Evolutionary conservation across 2,329 filamentous ascomycete species (phyloP).

Genomic region (Neofusicoccum cordaticola): DNA sequence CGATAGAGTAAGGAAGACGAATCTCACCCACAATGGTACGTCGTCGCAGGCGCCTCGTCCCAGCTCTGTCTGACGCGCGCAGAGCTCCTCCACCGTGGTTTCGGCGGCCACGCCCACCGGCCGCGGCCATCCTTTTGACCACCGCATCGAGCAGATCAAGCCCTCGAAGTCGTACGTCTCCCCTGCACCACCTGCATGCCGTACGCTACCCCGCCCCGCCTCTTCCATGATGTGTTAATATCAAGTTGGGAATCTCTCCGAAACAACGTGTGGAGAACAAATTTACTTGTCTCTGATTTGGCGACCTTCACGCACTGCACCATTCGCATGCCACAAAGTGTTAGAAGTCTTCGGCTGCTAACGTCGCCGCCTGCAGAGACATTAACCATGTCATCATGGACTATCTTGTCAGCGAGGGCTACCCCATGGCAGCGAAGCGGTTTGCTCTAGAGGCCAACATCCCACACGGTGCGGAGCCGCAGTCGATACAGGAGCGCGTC

Average conservation of each 20-base stretch:
- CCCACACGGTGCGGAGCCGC: slow-evolving; percentile 66
- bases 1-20: slow-evolving; percentile 25
- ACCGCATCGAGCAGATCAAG: slow-evolving; percentile 78
- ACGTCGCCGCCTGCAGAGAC: slow-evolving; percentile 60
- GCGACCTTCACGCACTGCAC: slow-evolving; percentile 20
- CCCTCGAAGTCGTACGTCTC: slow-evolving; percentile 79
- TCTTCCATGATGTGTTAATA: slow-evolving; percentile 73
- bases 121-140: slow-evolving; percentile 70
- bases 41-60: slow-evolving; percentile 4
- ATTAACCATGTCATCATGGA: slow-evolving; percentile 95
- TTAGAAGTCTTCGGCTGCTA: slow-evolving; percentile 20
- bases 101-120: slow-evolving; percentile 67
- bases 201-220: not conserved
- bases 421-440: slow-evolving; percentile 85
- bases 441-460: slow-evolving; percentile 95
- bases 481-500: slow-evolving; percentile 73
- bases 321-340: slow-evolving; percentile 17
- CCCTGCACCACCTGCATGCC: slow-evolving; percentile 34
- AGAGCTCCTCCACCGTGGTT: slow-evolving; percentile 66
- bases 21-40: slow-evolving; percentile 35
- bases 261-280: slow-evolving; percentile 86
- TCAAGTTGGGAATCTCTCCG: slow-evolving; percentile 99
- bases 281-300: slow-evolving; percentile 73
- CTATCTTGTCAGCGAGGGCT: slow-evolving; percentile 94
- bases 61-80: slow-evolving; percentile 23